phyloP scores from a whole-genome alignment of 176 grass and related monocot genomes.

The barley (Hordeum vulgare) region MorexV3_pseudomolecules_assembly NC_058520.1:24777842-24778341 shows the following conservation, averaged over 20 bases:
- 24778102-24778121: conserved; percentile 32
- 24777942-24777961: neutral
- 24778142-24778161: neutral
- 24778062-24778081: conserved; percentile 36
- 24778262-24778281: conserved; percentile 66
- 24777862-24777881: too few species aligned
- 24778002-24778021: neutral
- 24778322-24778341: too few species aligned
- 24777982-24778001: too few species aligned
- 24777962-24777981: too few species aligned
- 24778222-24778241: neutral
- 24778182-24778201: neutral
- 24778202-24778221: neutral
- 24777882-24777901: too few species aligned
- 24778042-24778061: conserved; percentile 34
- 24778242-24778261: conserved; percentile 42
- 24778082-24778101: conserved; percentile 44
- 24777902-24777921: too few species aligned
- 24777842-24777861: too few species aligned
- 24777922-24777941: neutral
- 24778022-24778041: conserved; percentile 16
- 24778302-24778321: conserved; percentile 33
- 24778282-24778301: conserved; percentile 90
- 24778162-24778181: neutral
- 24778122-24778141: neutral